These are phyloP conservation scores for Cystobasidium sp. DNA, from an alignment of 1,284 basidiomycete genomes.

Conservation along the genomic window DNA sequence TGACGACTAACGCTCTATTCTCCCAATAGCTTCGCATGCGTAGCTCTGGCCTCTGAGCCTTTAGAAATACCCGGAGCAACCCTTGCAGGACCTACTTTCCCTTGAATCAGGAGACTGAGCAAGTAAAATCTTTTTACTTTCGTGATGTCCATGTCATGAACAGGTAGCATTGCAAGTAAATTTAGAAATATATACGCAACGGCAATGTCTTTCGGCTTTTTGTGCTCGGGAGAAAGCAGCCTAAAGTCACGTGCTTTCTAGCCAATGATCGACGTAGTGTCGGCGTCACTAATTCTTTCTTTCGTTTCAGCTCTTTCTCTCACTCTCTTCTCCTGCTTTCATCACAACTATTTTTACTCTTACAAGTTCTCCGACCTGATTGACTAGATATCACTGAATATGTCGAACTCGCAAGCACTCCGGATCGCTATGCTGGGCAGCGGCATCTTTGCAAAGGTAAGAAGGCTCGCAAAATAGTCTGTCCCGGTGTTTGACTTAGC, in stretches of 20 bases:
- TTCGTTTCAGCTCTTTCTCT: background rate
- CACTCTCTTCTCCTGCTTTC: background rate
- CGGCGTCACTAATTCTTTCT: too few species aligned
- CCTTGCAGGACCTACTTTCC: constrained; percentile 13
- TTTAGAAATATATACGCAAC: too few species aligned
- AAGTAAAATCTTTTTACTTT: too few species aligned
- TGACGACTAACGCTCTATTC: background rate
- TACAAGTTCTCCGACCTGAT: background rate
- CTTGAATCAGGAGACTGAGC: background rate
- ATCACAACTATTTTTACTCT: background rate
- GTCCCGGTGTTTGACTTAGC: background rate
- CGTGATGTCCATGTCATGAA: too few species aligned
- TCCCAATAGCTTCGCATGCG: constrained; percentile 23
- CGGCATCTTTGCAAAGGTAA: constrained; percentile 45
- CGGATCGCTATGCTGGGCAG: constrained; percentile 44
- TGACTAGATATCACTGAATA: background rate
- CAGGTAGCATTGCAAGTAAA: too few species aligned
- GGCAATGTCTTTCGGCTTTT: too few species aligned
- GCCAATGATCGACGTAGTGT: too few species aligned
- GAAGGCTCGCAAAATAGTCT: background rate
- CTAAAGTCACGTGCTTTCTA: too few species aligned
- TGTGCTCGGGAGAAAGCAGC: too few species aligned
- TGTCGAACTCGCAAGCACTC: background rate
- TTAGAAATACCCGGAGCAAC: background rate
- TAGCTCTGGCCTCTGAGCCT: constrained; percentile 7